phyloP scores from a whole-genome alignment of 129 eudicot genomes.

The Centaurea solstitialis region DNA sequence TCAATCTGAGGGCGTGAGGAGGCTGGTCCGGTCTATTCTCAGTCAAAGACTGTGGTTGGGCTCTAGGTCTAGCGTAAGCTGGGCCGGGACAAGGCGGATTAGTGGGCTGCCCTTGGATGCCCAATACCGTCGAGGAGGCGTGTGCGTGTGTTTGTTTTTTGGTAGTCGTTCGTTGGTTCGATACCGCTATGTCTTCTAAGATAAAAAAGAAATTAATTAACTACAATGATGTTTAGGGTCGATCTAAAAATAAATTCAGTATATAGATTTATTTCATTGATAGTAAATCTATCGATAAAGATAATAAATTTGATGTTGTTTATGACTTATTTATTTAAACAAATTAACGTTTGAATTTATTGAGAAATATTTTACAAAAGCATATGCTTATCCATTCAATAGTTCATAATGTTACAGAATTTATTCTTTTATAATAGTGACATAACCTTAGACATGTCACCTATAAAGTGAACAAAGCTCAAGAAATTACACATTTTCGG shows the following conservation, averaged over 20 bases:
- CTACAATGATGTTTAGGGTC: background rate
- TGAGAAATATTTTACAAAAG: background rate
- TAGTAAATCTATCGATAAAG: background rate
- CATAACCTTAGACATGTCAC: constrained; percentile 18
- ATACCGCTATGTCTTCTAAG: too few species aligned
- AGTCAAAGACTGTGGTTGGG: too few species aligned
- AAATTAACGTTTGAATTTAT: background rate
- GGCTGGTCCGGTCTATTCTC: too few species aligned
- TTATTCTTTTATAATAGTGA: constrained; percentile 18
- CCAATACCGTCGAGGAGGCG: too few species aligned
- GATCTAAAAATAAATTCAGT: background rate
- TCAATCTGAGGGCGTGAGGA: too few species aligned
- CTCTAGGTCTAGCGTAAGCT: too few species aligned
- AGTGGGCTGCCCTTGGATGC: too few species aligned
- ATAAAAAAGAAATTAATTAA: too few species aligned
- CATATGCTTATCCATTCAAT: background rate
- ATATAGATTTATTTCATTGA: background rate
- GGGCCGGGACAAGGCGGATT: too few species aligned
- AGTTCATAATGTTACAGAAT: constrained; percentile 19
- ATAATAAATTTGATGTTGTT: background rate
- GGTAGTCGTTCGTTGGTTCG: too few species aligned
- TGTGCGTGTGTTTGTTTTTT: too few species aligned
- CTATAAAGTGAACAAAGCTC: constrained; percentile 1
- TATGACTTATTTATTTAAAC: background rate
- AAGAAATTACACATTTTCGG: constrained; percentile 3